Evolutionary conservation across 306 rosid genomes (phyloP).

Genomic region (Medicago ruthenica): DNA sequence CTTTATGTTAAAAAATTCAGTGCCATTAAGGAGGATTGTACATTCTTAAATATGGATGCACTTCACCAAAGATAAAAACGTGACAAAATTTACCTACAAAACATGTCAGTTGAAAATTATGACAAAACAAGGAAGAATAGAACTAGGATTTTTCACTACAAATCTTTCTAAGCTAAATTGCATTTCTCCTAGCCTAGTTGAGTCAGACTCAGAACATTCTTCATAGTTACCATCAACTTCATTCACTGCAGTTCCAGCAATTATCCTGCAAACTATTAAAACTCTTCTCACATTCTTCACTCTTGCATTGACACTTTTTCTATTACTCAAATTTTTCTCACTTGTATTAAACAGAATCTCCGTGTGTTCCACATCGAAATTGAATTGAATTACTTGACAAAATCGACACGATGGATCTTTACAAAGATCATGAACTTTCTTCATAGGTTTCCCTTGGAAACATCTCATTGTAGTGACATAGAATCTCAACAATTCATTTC

Average conservation of each 20-base stretch:
- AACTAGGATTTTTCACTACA: constrained; percentile 54
- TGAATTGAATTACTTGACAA: constrained; percentile 62
- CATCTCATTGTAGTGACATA: constrained; percentile 65
- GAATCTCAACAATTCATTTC: constrained; percentile 70
- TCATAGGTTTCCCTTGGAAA: constrained; percentile 43
- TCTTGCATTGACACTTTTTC: constrained; percentile 35
- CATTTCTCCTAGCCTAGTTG: constrained; percentile 41
- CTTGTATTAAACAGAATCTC: constrained; percentile 48
- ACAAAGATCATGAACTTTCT: constrained; percentile 56
- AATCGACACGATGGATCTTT: constrained; percentile 56
- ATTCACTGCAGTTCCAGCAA: constrained; percentile 59
- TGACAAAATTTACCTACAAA: not conserved
- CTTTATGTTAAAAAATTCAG: not conserved
- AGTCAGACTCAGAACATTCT: constrained; percentile 38
- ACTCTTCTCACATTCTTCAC: constrained; percentile 58
- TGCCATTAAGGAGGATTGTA: constrained; percentile 21
- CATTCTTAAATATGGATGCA: constrained; percentile 2
- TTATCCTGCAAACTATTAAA: constrained; percentile 70
- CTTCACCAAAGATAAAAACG: not conserved
- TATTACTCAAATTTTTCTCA: constrained; percentile 41
- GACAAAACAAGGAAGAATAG: constrained; percentile 85
- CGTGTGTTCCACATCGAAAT: constrained; percentile 41
- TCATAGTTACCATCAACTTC: constrained; percentile 43
- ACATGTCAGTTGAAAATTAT: constrained; percentile 56
- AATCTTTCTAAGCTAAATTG: constrained; percentile 50